Base-by-base conservation (phyloP, 2,329 filamentous ascomycete species). In the Fusarium falciforme region DNA sequence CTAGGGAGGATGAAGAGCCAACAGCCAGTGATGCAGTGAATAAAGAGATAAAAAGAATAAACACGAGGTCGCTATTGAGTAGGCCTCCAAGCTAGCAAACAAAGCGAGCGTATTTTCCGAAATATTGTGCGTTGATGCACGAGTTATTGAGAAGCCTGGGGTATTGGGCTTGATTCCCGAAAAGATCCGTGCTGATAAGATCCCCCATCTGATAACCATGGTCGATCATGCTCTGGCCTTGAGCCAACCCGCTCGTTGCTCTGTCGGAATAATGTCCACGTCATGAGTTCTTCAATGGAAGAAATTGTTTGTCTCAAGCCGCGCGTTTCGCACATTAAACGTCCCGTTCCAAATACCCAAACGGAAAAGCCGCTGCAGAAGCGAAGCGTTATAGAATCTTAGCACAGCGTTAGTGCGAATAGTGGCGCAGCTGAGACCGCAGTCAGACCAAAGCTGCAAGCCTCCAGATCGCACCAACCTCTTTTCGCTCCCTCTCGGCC, bases 381-480 rank as follows among this genome's bases (percentile, higher is more conserved):
- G 57, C 35, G 36, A 60, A 60, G 57, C 57, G 57, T 60, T 42
- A 29, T 60, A 25, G 22, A 40, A 33, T 31, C 17, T 42, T 60
- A 59, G 35, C 40, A 20, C 36, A 17, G 10, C 22, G 22, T 61
- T 61, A 22, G 60, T 67, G 66, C 63, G 10, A 49, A 12, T 35
- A 22, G 47, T 40, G 64, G 38, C 64, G 58, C 40, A 67, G 67
- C 64, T 68, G 67, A 63, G 12, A 17, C 49, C 22, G 25, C 20
- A 20, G 25, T 40, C 27, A 29, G 33, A 31, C 16, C 20, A 40
- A 63, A 36, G 33, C 22, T 27, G 33, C 33, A 17, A n/a, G 33
- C 22, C 52, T 16, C 20, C 10, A 36, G 33, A 58, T 35, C 33
- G 2, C 3, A 25, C 33, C 54, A 38, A 58, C 16, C 31, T 9